Evolutionary conservation across 1,284 basidiomycete genomes (phyloP), one percentile per base, ranked within the genome.

Genomic region (Cutaneotrichosporon cavernicola): DNA sequence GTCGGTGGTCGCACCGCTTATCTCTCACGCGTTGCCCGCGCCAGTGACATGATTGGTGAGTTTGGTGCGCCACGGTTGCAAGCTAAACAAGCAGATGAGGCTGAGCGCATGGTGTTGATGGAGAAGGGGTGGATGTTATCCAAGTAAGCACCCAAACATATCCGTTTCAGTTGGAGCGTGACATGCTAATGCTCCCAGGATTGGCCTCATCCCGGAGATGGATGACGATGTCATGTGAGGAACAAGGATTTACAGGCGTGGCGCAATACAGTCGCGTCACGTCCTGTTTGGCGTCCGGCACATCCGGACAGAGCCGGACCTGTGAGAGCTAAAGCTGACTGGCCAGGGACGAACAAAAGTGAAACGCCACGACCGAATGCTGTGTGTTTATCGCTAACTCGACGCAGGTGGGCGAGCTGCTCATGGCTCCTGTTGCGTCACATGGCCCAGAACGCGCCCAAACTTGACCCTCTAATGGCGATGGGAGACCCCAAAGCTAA

Each of bases 1-100:
- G 84, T 90, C 30, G 91, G 91, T 14, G 91, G 91, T 1, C 83
- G 91, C 22, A 84, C 91, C 6, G 86, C 89, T n/a, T 90, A 88
- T 78, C 80, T 94, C 46, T 87, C 86, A 63, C 86, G 86, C 73
- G 84, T 87, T 53, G 73, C 88, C 2, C 85, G 85, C 62, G 81
- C 87, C 1, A 77, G 79, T 31, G 84, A 91, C 73, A 87, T 89
- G 83, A 67, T 86, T 10, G 78, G 81, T 76, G 50, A 62, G 74
- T 62, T 62, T 0, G 2, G 4, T 4, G 3, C 31, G 9, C 18
- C 8, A 18, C 30, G 31, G 7, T 7, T n/a, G 21, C 31, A 46
- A 46, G 51, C 51, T 53, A 34, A 53, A 8, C 16, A 10, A 30
- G 16, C 56, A 76, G 80, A 77, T n/a, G 86, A 86, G 78, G 89